Evolutionary conservation across 2,329 filamentous ascomycete species (phyloP), one percentile per base, ranked within the genome.

Genomic region (Stagonosporopsis cucurbitacearum): DNA sequence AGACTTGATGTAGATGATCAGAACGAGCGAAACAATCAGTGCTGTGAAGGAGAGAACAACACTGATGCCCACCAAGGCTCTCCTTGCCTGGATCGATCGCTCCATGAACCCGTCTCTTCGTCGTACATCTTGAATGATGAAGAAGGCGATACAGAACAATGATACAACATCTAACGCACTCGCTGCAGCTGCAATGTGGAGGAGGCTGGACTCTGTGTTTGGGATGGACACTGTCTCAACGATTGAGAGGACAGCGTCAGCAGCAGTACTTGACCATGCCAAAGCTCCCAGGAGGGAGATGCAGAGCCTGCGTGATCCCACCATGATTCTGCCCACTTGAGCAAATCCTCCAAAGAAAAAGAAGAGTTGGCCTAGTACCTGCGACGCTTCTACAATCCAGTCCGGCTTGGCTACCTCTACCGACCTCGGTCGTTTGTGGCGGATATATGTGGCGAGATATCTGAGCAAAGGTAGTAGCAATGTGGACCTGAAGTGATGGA

Each of bases 201-300:
- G 60, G 12, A 74, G 62, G 15, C 68, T 66, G 23, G 59, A 50
- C 6, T 66, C 52, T 30, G 68, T 56, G 26, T 49, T 50, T 19
- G 66, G 70, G 37, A 76, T 58, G n/a, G 73, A 70, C 8, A 64
- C 59, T 3, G 75, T 67, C 39, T 77, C 70, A 19, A 78, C 56
- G n/a, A 77, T 67, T 12, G 71, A 64, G 35, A 77, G 60, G 26
- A 74, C 60, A n/a, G 73, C 62, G 32, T 73, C 67, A n/a, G 68
- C 67, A 45, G 72, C 64, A 41, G 71, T 77, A 54, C 71, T 66
- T 36, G 72, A 68, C 58, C 70, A 69, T 26, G 75, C 68, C 22
- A 72, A 53, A 35, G 66, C 63, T 17, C 74, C 70, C 7, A 77
- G 52, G 43, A 74, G 60, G 37, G 68, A 73, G 50, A 72, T 58